A percentile compares a stretch with the other conserved stretches of the same genome.
Evolutionary conservation across 495 filamentous ascomycete species (phyloP).

Genomic region (Penicillium canescens): DNA sequence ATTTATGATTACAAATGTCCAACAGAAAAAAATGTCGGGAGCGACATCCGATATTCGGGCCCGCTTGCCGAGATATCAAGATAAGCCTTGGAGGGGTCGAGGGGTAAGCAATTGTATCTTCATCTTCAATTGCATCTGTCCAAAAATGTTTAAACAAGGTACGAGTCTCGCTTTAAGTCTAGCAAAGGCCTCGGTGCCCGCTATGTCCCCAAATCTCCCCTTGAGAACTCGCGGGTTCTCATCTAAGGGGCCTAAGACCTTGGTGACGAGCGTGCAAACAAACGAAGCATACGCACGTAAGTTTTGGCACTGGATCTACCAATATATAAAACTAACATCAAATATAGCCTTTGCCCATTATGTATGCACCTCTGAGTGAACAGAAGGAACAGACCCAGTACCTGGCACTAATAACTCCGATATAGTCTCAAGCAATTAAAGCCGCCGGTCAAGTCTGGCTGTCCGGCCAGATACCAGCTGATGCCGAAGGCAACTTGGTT

Average conservation of each 20-base stretch:
- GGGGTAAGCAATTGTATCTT: too few species aligned
- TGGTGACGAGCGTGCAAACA: not conserved
- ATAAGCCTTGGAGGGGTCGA: not conserved
- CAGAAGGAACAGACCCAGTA: not conserved
- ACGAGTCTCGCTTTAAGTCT: not conserved
- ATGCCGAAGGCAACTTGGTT: constrained; percentile 16
- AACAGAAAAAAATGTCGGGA: not conserved
- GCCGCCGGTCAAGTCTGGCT: constrained; percentile 17
- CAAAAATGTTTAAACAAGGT: not conserved
- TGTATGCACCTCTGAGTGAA: not conserved
- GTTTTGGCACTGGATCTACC: not conserved
- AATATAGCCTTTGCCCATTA: not conserved
- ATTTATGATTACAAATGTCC: too few species aligned
- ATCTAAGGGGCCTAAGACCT: not conserved
- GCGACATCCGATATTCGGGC: not conserved
- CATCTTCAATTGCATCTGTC: too few species aligned
- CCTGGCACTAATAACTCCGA: not conserved
- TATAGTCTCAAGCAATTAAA: constrained; percentile 17
- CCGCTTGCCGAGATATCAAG: not conserved
- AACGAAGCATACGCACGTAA: constrained; percentile 1
- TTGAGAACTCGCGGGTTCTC: not conserved
- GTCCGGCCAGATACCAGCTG: constrained; percentile 17
- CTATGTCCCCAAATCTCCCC: not conserved
- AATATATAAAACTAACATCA: not conserved
- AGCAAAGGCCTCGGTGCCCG: too few species aligned